Conservation (phyloP, 257 asterid genomes). For the Oldenlandia corymbosa region DNA sequence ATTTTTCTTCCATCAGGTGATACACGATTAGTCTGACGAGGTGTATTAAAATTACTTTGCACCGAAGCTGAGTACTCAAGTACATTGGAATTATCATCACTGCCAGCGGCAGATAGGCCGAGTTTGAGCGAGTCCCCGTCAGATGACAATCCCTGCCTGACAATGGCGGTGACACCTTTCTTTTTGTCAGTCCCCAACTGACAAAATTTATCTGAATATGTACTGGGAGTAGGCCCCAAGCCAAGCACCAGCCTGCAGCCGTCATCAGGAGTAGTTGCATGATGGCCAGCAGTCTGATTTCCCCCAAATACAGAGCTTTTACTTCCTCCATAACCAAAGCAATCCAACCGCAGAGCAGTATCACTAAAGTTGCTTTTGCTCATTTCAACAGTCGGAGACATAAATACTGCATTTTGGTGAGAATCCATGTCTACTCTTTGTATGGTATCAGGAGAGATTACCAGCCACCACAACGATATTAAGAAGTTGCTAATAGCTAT, state of each 20-base stretch:
- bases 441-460: conserved; percentile 16
- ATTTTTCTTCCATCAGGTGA: conserved; percentile 29
- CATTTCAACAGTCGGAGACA: conserved; percentile 37
- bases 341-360: conserved; percentile 64
- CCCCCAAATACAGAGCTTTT: conserved; percentile 31
- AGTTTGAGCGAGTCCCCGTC: conserved; percentile 59
- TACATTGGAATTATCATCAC: conserved; percentile 38
- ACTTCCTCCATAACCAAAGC: conserved; percentile 59
- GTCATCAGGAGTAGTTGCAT: conserved; percentile 49
- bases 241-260: conserved; percentile 89
- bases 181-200: conserved; percentile 30
- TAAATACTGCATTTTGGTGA: conserved; percentile 31
- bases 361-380: conserved; percentile 39
- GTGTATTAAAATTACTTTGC: conserved; percentile 27
- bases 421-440: conserved; percentile 23
- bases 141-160: conserved; percentile 34
- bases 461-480: conserved; percentile 18
- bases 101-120: conserved; percentile 56
- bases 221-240: conserved; percentile 75
- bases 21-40: conserved; percentile 32
- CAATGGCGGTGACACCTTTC: conserved; percentile 29
- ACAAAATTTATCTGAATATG: conserved; percentile 41
- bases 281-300: conserved; percentile 27
- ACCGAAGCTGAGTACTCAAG: conserved; percentile 47
- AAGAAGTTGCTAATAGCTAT: conserved; percentile 24